Evolutionary conservation across 202 grass and related monocot species (phyloP).

Genomic region (Saccharum hybrid): DNA sequence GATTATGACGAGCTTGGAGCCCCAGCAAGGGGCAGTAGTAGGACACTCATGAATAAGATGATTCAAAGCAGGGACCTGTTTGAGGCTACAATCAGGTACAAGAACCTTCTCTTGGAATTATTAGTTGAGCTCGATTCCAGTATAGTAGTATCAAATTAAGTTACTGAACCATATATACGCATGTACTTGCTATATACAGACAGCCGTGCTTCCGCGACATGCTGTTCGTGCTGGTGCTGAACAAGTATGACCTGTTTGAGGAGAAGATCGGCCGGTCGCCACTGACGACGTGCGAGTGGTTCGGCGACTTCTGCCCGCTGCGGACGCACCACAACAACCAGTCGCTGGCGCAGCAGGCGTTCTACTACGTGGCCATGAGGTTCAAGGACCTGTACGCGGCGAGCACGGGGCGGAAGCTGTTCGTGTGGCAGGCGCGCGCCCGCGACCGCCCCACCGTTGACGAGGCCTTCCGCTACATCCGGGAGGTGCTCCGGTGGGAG

Average conservation of each 20-base stretch:
- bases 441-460: conserved; percentile 71
- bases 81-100: conserved; percentile 84
- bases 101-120: background rate
- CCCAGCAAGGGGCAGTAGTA: conserved; percentile 51
- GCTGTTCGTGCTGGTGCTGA: conserved; percentile 82
- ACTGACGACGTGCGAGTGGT: conserved; percentile 75
- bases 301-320: conserved; percentile 78
- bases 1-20: conserved; percentile 75
- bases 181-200: too few relatives aligned
- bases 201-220: conserved; percentile 83
- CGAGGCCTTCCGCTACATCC: conserved; percentile 85
- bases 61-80: conserved; percentile 90
- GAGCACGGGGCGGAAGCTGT: conserved; percentile 69
- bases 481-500: conserved; percentile 90
- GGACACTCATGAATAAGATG: conserved; percentile 77
- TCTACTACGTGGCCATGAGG: conserved; percentile 91
- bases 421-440: conserved; percentile 86
- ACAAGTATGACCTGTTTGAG: conserved; percentile 93
- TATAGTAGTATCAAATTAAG: background rate
- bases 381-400: conserved; percentile 82
- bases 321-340: conserved; percentile 80
- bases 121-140: background rate
- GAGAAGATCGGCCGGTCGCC: conserved; percentile 70
- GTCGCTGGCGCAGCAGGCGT: conserved; percentile 85
- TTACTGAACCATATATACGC: background rate